phyloP scores from a whole-genome alignment of 2,329 filamentous ascomycete genomes.

The Fusarium zealandicum region DNA sequence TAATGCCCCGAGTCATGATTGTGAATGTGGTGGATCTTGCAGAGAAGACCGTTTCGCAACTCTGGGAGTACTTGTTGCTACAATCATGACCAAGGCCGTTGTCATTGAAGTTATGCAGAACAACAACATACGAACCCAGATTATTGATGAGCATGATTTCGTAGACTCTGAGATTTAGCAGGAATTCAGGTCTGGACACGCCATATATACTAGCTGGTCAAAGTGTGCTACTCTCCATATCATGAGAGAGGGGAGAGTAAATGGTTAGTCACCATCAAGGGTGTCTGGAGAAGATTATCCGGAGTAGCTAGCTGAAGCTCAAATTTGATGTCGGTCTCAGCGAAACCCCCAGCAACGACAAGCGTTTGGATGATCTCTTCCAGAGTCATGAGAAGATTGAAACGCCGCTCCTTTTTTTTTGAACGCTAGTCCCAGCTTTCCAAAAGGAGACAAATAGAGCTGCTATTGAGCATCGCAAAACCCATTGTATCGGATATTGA shows the following conservation, averaged over 20 bases:
- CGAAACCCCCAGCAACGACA: slow-evolving; percentile 74
- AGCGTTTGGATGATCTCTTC: slow-evolving; percentile 79
- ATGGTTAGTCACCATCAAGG: slow-evolving; percentile 44
- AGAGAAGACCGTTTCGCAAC: slow-evolving; percentile 66
- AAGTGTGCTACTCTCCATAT: neutral
- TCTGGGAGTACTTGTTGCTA: slow-evolving; percentile 59
- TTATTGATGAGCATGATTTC: slow-evolving; percentile 69
- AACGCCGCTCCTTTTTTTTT: slow-evolving; percentile 67
- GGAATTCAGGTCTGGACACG: slow-evolving; percentile 70
- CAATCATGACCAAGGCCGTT: slow-evolving; percentile 66
- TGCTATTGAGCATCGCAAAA: too few relatives aligned
- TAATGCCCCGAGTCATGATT: slow-evolving; percentile 71
- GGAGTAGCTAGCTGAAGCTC: slow-evolving; percentile 71
- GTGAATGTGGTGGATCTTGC: slow-evolving; percentile 72
- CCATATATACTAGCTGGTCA: slow-evolving; percentile 53
- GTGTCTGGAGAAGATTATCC: slow-evolving; percentile 71
- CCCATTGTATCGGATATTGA: too few relatives aligned
- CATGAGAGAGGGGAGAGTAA: neutral
- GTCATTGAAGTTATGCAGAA: slow-evolving; percentile 62
- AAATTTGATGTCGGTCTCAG: slow-evolving; percentile 76
- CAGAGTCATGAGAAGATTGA: slow-evolving; percentile 74
- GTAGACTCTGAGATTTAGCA: slow-evolving; percentile 69
- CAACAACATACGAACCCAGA: slow-evolving; percentile 63
- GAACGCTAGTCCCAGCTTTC: slow-evolving; percentile 71
- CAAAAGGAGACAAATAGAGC: slow-evolving; percentile 65